A percentile compares a stretch with the other conserved stretches of the same genome.
These are phyloP conservation scores for Syzygium aqueum DNA, from an alignment of 345 rosid species.

Conservation along the genomic window DNA sequence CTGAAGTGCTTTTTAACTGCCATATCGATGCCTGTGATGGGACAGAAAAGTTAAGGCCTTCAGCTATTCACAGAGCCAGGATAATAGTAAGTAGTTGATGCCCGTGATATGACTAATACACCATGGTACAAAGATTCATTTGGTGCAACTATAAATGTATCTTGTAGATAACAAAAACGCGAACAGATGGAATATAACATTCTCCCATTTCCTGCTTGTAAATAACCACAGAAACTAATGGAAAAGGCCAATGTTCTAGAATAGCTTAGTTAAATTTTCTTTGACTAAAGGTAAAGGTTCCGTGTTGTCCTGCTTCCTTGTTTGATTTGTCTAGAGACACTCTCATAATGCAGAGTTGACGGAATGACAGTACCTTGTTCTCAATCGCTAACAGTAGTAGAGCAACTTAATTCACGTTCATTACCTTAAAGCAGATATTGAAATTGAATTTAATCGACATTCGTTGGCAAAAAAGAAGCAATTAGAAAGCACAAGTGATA, in stretches of 20 bases:
- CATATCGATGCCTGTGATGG: slow-evolving; percentile 24
- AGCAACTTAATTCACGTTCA: not conserved
- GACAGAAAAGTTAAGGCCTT: not conserved
- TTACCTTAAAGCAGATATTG: not conserved
- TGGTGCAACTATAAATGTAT: not conserved
- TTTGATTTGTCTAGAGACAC: not conserved
- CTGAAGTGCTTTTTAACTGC: slow-evolving; percentile 14
- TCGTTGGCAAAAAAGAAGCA: not conserved
- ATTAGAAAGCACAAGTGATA: not conserved
- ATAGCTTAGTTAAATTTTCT: not conserved
- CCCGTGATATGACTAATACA: not conserved
- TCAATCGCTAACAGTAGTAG: not conserved
- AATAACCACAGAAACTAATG: not conserved
- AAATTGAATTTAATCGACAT: not conserved
- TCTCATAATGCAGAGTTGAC: not conserved
- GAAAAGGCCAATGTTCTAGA: not conserved
- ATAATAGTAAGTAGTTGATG: not conserved
- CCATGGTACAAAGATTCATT: not conserved
- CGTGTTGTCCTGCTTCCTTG: not conserved
- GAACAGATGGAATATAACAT: not conserved
- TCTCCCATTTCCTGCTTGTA: not conserved
- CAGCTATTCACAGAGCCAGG: not conserved
- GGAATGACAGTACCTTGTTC: not conserved
- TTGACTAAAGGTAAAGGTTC: not conserved
- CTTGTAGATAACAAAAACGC: not conserved